These are phyloP conservation scores for Kazachstania sp. DNA, from an alignment of 1,139 yeast genomes.

Conservation along the genomic window DNA sequence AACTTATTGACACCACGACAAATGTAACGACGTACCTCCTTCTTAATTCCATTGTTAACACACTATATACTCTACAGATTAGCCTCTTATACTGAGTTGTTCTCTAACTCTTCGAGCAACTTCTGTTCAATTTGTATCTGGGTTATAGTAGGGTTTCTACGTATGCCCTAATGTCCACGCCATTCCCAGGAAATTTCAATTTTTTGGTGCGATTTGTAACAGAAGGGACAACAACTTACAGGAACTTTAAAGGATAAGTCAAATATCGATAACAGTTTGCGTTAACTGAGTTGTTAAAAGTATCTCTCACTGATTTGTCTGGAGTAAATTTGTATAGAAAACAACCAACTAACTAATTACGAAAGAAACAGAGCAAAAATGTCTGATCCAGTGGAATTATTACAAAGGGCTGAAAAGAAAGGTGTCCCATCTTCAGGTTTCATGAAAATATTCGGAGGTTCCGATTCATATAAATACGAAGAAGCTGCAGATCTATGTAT, in stretches of 20 bases:
- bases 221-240: too few relatives aligned
- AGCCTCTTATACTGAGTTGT: too few relatives aligned
- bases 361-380: constrained; percentile 7
- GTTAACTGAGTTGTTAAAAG: too few relatives aligned
- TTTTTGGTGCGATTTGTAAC: too few relatives aligned
- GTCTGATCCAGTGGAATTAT: constrained; percentile 24
- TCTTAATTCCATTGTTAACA: constrained; percentile 14
- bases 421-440: constrained; percentile 69
- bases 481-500: constrained; percentile 87
- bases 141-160: too few relatives aligned
- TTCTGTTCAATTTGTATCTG: too few relatives aligned
- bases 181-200: too few relatives aligned
- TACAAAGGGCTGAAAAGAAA: constrained; percentile 47
- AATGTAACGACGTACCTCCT: constrained; percentile 5
- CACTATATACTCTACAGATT: neutral
- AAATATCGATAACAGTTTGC: too few relatives aligned
- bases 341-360: neutral
- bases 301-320: too few relatives aligned
- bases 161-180: too few relatives aligned
- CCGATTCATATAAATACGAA: constrained; percentile 60
- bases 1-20: constrained; percentile 7
- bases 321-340: neutral
- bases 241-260: too few relatives aligned
- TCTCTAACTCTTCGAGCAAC: too few relatives aligned
- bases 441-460: constrained; percentile 62